These are phyloP conservation scores for Lecanicillium sp. DNA, from an alignment of 2,329 filamentous ascomycete species.

Conservation along the genomic window DNA sequence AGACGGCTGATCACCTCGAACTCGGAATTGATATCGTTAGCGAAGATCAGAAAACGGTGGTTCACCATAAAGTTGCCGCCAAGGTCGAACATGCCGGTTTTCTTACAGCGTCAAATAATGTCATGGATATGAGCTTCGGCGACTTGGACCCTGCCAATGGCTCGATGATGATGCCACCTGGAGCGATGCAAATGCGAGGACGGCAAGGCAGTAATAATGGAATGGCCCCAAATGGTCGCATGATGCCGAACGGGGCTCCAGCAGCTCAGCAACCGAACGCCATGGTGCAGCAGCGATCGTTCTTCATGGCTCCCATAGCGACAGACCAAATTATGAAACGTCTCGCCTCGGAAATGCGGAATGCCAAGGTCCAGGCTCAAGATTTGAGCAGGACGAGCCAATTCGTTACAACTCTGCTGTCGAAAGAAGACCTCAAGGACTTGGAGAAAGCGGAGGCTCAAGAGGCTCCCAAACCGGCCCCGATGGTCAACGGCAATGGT, in stretches of 20 bases:
- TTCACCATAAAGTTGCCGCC: conserved; percentile 96
- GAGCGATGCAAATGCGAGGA: conserved; percentile 64
- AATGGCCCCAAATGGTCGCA: conserved; percentile 54
- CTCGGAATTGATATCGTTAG: conserved; percentile 97
- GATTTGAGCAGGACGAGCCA: conserved; percentile 78
- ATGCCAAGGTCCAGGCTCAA: conserved; percentile 78
- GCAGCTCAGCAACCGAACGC: conserved; percentile 49
- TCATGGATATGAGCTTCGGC: conserved; percentile 85
- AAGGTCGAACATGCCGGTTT: conserved; percentile 94
- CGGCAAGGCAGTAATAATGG: conserved; percentile 63
- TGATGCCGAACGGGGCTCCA: conserved; percentile 41
- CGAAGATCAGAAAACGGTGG: conserved; percentile 96
- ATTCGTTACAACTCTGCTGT: conserved; percentile 71
- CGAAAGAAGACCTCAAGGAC: conserved; percentile 61
- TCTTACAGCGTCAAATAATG: conserved; percentile 65
- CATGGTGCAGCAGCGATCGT: conserved; percentile 70
- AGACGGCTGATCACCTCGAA: conserved; percentile 86
- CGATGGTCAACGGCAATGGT: conserved; percentile 45
- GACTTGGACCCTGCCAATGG: conserved; percentile 80
- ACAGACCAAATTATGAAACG: conserved; percentile 89
- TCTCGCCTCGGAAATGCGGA: conserved; percentile 69
- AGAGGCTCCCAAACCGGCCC: conserved; percentile 42
- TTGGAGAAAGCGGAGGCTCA: conserved; percentile 44
- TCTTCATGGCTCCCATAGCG: conserved; percentile 82
- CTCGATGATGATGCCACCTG: conserved; percentile 63